A percentile compares a stretch with the other conserved stretches of the same genome.
Evolutionary conservation across 139 green algal species (phyloP).

Genomic region (Auxenochlorella pyrenoidosa): DNA sequence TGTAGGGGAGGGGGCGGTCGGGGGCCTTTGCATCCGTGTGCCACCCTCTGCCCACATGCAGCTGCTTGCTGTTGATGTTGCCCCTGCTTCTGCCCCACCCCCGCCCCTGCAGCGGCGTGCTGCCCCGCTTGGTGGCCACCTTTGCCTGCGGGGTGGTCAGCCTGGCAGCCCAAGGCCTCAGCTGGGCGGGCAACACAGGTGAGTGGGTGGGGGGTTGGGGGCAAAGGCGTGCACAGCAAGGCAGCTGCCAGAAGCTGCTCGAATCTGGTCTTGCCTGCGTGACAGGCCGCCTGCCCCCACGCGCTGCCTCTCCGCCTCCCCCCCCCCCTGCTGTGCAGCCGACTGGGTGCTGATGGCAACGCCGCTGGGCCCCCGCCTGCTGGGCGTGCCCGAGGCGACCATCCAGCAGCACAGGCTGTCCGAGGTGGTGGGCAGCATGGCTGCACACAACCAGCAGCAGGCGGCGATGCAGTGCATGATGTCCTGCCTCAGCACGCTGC

Average conservation of each 20-base stretch:
- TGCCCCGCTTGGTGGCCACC: constrained; percentile 11
- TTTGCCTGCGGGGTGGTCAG: constrained; percentile 10
- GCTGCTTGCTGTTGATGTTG: background rate
- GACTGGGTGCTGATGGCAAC: constrained; percentile 35
- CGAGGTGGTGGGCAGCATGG: background rate
- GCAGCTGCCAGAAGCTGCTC: background rate
- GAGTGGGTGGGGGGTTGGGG: background rate
- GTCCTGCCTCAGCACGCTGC: background rate
- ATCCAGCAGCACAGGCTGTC: constrained; percentile 1
- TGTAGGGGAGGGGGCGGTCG: too few species aligned
- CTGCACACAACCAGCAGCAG: constrained; percentile 10
- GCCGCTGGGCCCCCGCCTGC: constrained; percentile 21
- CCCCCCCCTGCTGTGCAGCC: background rate
- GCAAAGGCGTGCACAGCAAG: too few species aligned
- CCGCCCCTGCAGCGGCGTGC: background rate
- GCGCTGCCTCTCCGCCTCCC: background rate
- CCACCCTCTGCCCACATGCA: too few species aligned
- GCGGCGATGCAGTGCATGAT: background rate
- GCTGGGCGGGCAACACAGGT: constrained; percentile 22
- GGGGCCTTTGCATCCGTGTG: too few species aligned
- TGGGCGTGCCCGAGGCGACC: constrained; percentile 15
- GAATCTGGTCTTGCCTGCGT: background rate
- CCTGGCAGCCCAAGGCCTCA: constrained; percentile 4
- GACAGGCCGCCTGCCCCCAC: background rate
- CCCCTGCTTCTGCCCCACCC: background rate